Percentiles rank a stretch among this genome's conserved stretches.
phyloP scores from a whole-genome alignment of 192 early-diverging fungal species.

The Rhizoclosmatium sp. region DNA sequence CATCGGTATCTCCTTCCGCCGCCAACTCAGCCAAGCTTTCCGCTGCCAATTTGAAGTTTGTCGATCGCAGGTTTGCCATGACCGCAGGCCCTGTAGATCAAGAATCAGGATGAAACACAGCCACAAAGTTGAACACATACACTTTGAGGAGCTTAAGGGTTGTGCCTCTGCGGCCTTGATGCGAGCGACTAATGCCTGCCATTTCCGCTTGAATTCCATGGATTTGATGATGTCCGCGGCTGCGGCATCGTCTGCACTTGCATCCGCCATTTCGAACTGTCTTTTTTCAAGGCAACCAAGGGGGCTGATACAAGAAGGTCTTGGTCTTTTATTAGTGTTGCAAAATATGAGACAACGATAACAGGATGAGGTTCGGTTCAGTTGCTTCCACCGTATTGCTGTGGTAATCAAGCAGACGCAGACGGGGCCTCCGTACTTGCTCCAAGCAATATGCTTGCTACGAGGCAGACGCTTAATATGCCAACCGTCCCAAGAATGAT shows the following conservation, averaged over 20 bases:
- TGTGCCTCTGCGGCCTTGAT: background rate
- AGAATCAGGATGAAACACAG: background rate
- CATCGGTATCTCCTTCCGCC: conserved; percentile 21
- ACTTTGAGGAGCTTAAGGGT: background rate
- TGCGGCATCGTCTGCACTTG: background rate
- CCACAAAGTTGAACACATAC: background rate
- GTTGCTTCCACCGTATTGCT: no score
- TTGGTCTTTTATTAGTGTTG: no score
- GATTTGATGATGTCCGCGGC: background rate
- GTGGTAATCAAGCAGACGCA: no score
- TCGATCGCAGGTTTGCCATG: background rate
- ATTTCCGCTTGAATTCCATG: background rate
- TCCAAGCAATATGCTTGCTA: no score
- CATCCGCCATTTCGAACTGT: background rate
- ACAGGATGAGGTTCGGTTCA: no score
- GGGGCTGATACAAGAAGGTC: no score
- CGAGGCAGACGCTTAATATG: no score
- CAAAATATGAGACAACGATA: no score
- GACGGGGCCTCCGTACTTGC: no score
- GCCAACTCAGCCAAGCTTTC: background rate
- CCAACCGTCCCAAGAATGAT: no score
- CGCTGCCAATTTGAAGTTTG: background rate
- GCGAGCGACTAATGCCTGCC: background rate
- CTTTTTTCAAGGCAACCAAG: no score
- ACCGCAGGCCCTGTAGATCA: background rate